A percentile compares a stretch with the other conserved stretches of the same genome.
These are phyloP conservation scores for Ceratocystis colombiana DNA, from an alignment of 2,329 filamentous ascomycete genomes.

Conservation along the genomic window DNA sequence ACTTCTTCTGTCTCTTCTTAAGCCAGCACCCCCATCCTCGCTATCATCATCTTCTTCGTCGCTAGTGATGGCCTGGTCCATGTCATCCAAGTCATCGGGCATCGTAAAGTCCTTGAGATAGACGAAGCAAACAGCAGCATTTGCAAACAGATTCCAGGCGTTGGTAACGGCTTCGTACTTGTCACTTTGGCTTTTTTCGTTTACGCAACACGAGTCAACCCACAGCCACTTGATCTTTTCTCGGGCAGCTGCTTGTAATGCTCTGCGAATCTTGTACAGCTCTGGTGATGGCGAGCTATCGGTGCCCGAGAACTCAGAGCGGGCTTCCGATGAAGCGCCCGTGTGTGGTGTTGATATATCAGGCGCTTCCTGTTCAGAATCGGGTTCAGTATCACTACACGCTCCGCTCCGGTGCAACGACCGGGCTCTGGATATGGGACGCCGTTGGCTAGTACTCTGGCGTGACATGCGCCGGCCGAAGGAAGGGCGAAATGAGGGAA, in stretches of 20 bases:
- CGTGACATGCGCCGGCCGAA: slow-evolving; percentile 11
- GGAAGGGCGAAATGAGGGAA: slow-evolving; percentile 5
- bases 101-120: slow-evolving; percentile 28
- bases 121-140: slow-evolving; percentile 29
- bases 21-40: slow-evolving; percentile 22
- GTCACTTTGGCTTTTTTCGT: slow-evolving; percentile 29
- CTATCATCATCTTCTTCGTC: slow-evolving; percentile 16
- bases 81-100: slow-evolving; percentile 21
- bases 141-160: slow-evolving; percentile 29
- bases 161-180: slow-evolving; percentile 30
- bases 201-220: slow-evolving; percentile 32
- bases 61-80: slow-evolving; percentile 14
- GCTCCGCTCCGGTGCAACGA: slow-evolving; percentile 15
- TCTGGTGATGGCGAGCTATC: slow-evolving; percentile 20
- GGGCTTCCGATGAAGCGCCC: slow-evolving; percentile 13
- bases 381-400: slow-evolving; percentile 20
- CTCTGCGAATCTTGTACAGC: slow-evolving; percentile 21
- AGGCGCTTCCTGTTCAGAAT: slow-evolving; percentile 8
- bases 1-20: slow-evolving; percentile 10
- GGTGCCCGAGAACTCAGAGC: slow-evolving; percentile 11
- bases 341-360: slow-evolving; percentile 19
- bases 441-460: neutral
- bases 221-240: slow-evolving; percentile 29
- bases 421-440: slow-evolving; percentile 13
- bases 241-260: slow-evolving; percentile 17